A percentile compares a stretch with the other conserved stretches of the same genome.
Conservation (phyloP, 129 eudicot genomes). For the Deinandra increscens region DNA sequence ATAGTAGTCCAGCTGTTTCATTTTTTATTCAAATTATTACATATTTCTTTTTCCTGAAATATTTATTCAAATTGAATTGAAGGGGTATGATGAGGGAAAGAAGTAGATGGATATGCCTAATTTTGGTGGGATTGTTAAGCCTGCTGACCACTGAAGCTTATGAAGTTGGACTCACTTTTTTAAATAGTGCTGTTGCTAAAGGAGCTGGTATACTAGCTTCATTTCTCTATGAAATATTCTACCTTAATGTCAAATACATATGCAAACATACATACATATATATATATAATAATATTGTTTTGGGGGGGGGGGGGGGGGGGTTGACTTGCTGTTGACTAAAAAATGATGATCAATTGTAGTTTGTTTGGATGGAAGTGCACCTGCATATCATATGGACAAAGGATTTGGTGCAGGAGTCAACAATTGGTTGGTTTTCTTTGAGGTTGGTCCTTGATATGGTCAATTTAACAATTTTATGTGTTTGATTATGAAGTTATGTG, state of each 20-base stretch:
- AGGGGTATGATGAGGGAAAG: constrained; percentile 38
- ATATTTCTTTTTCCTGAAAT: background rate
- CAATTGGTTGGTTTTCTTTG: constrained; percentile 85
- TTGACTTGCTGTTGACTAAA: background rate
- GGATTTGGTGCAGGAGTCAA: constrained; percentile 86
- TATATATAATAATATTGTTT: no score
- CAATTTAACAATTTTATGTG: background rate
- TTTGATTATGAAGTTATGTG: background rate
- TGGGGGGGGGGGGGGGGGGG: no score
- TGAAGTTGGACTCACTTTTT: constrained; percentile 67
- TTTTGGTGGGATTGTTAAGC: constrained; percentile 37
- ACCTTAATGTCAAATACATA: background rate
- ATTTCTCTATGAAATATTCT: background rate
- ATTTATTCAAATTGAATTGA: background rate
- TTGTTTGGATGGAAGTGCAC: constrained; percentile 96
- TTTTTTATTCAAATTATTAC: background rate
- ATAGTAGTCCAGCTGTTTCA: background rate
- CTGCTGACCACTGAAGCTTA: constrained; percentile 50
- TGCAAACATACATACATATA: no score
- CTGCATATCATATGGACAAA: constrained; percentile 82
- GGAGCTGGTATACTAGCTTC: constrained; percentile 72
- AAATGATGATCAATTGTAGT: constrained; percentile 40
- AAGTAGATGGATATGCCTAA: constrained; percentile 34
- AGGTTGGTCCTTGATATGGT: constrained; percentile 49
- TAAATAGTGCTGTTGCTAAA: constrained; percentile 75